phyloP scores from a whole-genome alignment of 2,329 filamentous ascomycete species.

The Xylaria polymorpha region DNA sequence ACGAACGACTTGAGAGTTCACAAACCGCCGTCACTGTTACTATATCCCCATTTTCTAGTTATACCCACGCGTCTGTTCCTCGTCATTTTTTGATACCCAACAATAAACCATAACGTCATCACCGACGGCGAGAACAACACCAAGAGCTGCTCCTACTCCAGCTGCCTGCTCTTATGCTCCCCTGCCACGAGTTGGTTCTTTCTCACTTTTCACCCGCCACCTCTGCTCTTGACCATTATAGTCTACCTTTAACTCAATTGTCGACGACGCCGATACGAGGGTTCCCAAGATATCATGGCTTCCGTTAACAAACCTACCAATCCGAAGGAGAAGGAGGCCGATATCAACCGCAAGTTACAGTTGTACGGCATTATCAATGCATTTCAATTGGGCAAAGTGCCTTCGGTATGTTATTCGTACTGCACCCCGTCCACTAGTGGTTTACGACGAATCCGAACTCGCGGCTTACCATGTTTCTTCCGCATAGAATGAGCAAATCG shows the following conservation, averaged over 20 bases:
- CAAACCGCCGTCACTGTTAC: slow-evolving; percentile 23
- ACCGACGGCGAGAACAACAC: not conserved
- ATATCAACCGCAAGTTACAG: slow-evolving; percentile 94
- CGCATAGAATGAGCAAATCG: slow-evolving; percentile 88
- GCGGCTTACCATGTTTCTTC: slow-evolving; percentile 31
- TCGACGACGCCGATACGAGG: not conserved
- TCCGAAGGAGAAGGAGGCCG: slow-evolving; percentile 79
- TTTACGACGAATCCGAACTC: not conserved
- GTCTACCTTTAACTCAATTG: not conserved
- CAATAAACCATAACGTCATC: not conserved
- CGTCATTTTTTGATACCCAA: slow-evolving; percentile 39
- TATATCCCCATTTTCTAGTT: slow-evolving; percentile 29
- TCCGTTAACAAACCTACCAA: slow-evolving; percentile 80
- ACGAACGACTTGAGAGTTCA: not conserved
- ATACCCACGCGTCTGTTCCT: slow-evolving; percentile 35
- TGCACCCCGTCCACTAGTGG: slow-evolving; percentile 34
- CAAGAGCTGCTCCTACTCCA: not conserved
- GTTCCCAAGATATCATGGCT: slow-evolving; percentile 44
- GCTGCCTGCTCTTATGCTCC: not conserved
- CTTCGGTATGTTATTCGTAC: slow-evolving; percentile 71
- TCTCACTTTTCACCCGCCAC: not conserved
- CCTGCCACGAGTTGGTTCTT: not conserved
- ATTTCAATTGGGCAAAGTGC: slow-evolving; percentile 89
- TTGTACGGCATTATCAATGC: slow-evolving; percentile 90
- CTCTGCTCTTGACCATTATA: slow-evolving; percentile 32